Evolutionary conservation across 148 eudicot genomes (phyloP).

Genomic region (Silene uniflora): DNA sequence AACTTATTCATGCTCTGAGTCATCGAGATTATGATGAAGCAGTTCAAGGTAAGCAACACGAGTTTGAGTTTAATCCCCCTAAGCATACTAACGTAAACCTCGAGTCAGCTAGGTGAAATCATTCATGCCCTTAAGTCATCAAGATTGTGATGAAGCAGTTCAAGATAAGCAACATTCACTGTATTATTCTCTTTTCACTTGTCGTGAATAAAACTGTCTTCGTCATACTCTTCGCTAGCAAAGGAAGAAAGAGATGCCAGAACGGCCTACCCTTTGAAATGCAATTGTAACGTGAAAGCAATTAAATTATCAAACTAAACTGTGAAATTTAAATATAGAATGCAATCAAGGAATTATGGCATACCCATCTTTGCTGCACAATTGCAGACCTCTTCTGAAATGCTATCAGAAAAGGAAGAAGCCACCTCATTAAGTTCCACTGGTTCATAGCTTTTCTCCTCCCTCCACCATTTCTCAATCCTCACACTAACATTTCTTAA

Average conservation of each 20-base stretch:
- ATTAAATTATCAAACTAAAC: not conserved
- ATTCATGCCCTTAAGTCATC: not conserved
- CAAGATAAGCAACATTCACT: too few species aligned
- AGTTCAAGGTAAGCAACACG: too few species aligned
- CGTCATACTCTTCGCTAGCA: too few species aligned
- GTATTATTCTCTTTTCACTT: not conserved
- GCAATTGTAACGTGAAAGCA: not conserved
- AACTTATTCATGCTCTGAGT: too few species aligned
- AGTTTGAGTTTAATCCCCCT: not conserved
- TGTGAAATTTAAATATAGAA: not conserved
- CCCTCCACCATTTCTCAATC: conserved; percentile 96
- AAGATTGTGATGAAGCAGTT: too few species aligned
- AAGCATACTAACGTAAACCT: not conserved
- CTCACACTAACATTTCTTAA: conserved; percentile 91
- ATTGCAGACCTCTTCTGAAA: conserved; percentile 85
- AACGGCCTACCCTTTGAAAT: not conserved
- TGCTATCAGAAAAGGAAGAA: conserved; percentile 53
- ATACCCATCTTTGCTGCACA: conserved; percentile 90
- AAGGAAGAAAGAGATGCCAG: not conserved
- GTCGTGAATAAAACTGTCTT: not conserved
- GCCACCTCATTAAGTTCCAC: conserved; percentile 22
- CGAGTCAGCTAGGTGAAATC: not conserved
- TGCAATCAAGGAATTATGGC: conserved; percentile 6
- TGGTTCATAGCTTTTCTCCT: conserved; percentile 43
- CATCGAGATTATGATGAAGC: too few species aligned